Conservation (phyloP, 2,329 filamentous ascomycete genomes). For the Ophiostoma tasmaniense region DNA sequence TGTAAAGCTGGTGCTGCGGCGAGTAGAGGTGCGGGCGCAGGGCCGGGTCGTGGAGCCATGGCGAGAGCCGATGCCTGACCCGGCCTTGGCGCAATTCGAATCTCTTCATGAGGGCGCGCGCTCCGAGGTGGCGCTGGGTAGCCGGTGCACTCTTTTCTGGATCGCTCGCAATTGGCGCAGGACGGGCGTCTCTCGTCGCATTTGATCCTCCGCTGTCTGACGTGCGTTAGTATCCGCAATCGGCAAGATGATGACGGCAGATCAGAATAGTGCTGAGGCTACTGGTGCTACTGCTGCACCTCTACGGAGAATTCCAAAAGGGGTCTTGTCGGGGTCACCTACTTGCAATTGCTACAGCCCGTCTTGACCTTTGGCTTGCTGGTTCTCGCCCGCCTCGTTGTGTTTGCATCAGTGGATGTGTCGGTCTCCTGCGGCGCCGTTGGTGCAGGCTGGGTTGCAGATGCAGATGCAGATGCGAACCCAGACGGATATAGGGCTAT, state of each 20-base stretch:
- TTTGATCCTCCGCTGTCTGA: conserved; percentile 53
- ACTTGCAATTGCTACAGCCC: conserved; percentile 62
- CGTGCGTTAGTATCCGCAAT: conserved; percentile 22
- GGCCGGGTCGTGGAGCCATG: conserved; percentile 16
- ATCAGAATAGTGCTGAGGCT: background rate
- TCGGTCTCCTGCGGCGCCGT: background rate
- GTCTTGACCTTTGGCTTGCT: conserved; percentile 58
- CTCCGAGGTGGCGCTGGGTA: conserved; percentile 51
- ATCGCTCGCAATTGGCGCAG: conserved; percentile 51
- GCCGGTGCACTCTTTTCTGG: conserved; percentile 50
- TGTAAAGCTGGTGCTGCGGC: background rate
- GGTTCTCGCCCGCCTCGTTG: conserved; percentile 37
- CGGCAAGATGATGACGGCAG: background rate
- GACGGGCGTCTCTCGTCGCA: conserved; percentile 56
- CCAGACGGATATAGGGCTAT: background rate
- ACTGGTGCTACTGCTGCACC: background rate
- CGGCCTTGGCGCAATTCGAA: conserved; percentile 44
- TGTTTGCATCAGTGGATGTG: background rate
- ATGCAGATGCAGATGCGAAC: background rate
- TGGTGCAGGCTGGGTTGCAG: background rate
- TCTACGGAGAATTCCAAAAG: background rate
- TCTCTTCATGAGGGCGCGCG: conserved; percentile 37
- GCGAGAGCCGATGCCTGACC: conserved; percentile 13
- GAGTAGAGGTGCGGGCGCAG: background rate
- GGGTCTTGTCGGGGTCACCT: conserved; percentile 27